phyloP scores from a whole-genome alignment of 306 rosid species.

The Prosopis cineraria region DNA sequence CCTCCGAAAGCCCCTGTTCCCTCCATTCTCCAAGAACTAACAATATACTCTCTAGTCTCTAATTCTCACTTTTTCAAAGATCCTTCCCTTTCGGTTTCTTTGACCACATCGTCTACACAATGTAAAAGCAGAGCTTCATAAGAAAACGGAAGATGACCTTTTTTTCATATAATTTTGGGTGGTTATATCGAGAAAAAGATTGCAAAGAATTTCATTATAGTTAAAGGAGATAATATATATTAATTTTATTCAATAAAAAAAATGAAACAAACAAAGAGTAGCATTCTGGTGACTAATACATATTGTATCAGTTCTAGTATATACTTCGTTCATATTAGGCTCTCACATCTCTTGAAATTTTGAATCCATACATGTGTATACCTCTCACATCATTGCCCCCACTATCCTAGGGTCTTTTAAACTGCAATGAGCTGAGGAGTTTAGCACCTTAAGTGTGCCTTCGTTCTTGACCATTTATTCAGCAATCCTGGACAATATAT shows the following conservation, averaged over 20 bases:
- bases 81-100: background rate
- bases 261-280: background rate
- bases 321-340: background rate
- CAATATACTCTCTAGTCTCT: background rate
- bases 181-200: background rate
- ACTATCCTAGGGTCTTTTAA: background rate
- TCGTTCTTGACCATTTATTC: background rate
- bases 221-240: background rate
- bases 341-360: background rate
- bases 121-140: background rate
- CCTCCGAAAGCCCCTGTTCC: background rate
- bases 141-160: background rate
- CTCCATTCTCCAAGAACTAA: background rate
- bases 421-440: background rate
- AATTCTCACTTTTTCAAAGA: background rate
- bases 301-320: background rate
- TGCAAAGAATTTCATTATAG: background rate
- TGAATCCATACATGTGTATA: background rate
- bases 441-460: background rate
- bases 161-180: background rate
- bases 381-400: background rate
- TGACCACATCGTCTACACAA: background rate
- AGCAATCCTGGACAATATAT: background rate
- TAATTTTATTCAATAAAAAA: background rate
- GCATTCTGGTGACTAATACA: background rate